Base-by-base conservation (phyloP, 1,139 yeast genomes). In the Lodderomyces parapsilosis region DNA sequence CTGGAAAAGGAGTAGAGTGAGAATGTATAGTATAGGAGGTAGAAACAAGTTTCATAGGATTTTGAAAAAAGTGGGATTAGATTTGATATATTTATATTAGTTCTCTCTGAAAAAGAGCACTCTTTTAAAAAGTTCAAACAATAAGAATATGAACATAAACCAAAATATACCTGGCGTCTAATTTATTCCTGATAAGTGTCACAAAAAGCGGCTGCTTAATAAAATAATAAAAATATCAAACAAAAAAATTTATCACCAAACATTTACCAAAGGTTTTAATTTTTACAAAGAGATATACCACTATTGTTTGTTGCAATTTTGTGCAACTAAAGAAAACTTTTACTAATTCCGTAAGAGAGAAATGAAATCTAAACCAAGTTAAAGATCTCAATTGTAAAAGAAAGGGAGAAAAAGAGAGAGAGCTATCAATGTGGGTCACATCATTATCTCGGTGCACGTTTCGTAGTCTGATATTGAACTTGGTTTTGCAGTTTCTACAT, bases 131-230 rank as follows among this genome's bases (percentile, higher is more conserved):
- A n/a, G n/a, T n/a, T n/a, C n/a, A n/a, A n/a, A n/a, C n/a, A n/a
- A n/a, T n/a, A n/a, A n/a, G n/a, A 24, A 24, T 4, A 24, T 8
- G n/a, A 24, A 24, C 10, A 24, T 8, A 5, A 24, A 24, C 10
- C 14, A 27, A n/a, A 27, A 27, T n/a, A n/a, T n/a, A 27, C 15
- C 33, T 30, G 33, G 33, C 33, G 33, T 30, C 15, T 30, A 30
- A 30, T n/a, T 15, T 30, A 15, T 15, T 30, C 4, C 11, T 15
- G 19, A 30, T 15, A 30, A 5, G n/a, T 30, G 8, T 14, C 33
- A 30, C 33, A 30, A 30, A 30, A 30, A 15, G 31, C n/a, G 17
- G 28, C 28, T 10, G 11, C 13, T 24, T 10, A 28, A 28, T 13
- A 28, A 28, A 28, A 28, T 13, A 28, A 28, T 9, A 28, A 15